Conservation (phyloP, 768 basidiomycete genomes). For the Pisolithus tinctorius region DNA sequence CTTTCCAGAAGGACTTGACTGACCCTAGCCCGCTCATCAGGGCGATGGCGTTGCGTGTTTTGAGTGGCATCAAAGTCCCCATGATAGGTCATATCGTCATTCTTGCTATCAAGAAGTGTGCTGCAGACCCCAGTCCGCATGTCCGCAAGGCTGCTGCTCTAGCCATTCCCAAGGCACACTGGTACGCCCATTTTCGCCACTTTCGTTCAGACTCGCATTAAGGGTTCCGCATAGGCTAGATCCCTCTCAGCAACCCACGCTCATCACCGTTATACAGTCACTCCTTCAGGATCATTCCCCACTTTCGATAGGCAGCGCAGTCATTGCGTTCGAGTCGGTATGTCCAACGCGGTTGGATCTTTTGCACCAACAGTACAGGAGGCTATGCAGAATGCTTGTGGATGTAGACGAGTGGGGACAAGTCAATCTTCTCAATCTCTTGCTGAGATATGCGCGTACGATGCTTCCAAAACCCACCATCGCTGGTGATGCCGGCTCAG, state of each 20-base stretch:
- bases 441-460: constrained; percentile 74
- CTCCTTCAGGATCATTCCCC: constrained; percentile 74
- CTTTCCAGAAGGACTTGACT: constrained; percentile 93
- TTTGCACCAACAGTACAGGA: constrained; percentile 82
- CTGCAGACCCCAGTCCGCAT: constrained; percentile 87
- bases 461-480: constrained; percentile 68
- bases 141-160: constrained; percentile 90
- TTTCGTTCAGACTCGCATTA: not conserved
- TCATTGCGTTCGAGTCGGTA: constrained; percentile 80
- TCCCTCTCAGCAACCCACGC: constrained; percentile 56
- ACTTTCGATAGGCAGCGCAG: constrained; percentile 79
- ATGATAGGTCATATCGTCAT: constrained; percentile 84
- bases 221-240: constrained; percentile 54
- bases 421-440: constrained; percentile 66
- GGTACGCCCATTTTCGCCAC: constrained; percentile 38
- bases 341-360: constrained; percentile 84
- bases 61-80: constrained; percentile 86
- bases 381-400: constrained; percentile 74
- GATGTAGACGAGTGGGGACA: constrained; percentile 99
- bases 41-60: constrained; percentile 90
- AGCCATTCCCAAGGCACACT: constrained; percentile 81
- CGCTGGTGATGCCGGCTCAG: constrained; percentile 22
- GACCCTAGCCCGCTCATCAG: constrained; percentile 92
- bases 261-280: constrained; percentile 61
- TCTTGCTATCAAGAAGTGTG: constrained; percentile 87